Conservation (phyloP, 2,329 filamentous ascomycete species). For the Talaromyces sp. region DNA sequence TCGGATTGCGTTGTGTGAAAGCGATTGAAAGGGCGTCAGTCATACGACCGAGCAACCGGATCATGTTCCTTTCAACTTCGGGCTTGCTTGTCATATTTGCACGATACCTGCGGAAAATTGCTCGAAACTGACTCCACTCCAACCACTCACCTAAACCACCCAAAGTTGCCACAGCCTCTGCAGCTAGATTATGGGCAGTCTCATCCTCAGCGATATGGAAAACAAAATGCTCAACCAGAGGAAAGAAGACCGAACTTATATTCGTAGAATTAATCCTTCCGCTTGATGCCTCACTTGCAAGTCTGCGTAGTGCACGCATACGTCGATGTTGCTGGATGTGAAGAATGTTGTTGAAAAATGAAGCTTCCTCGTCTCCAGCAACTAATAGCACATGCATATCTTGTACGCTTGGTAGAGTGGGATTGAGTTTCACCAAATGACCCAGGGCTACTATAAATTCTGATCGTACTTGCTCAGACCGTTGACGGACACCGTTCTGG, state of each 20-base stretch:
- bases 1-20: slow-evolving; percentile 28
- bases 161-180: slow-evolving; percentile 80
- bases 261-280: slow-evolving; percentile 70
- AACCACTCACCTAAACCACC: slow-evolving; percentile 70
- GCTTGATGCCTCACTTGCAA: slow-evolving; percentile 65
- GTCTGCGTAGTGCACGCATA: slow-evolving; percentile 73
- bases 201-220: slow-evolving; percentile 71
- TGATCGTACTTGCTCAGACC: slow-evolving; percentile 77
- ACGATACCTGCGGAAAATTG: slow-evolving; percentile 78
- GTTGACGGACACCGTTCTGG: slow-evolving; percentile 70
- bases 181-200: slow-evolving; percentile 72
- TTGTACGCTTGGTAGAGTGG: slow-evolving; percentile 65
- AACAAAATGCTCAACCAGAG: slow-evolving; percentile 89
- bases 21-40: slow-evolving; percentile 70
- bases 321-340: slow-evolving; percentile 86
- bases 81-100: slow-evolving; percentile 76
- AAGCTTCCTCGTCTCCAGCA: slow-evolving; percentile 70
- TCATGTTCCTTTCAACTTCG: slow-evolving; percentile 79
- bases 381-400: slow-evolving; percentile 71
- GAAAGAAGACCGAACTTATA: slow-evolving; percentile 81
- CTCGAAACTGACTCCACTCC: slow-evolving; percentile 87
- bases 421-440: slow-evolving; percentile 68
- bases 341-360: slow-evolving; percentile 90
- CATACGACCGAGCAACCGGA: slow-evolving; percentile 75
- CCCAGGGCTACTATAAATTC: slow-evolving; percentile 80